Percentiles rank a stretch among this genome's conserved stretches.
Evolutionary conservation across 768 basidiomycete genomes (phyloP).

Genomic region (Rhodotorula paludigena): DNA sequence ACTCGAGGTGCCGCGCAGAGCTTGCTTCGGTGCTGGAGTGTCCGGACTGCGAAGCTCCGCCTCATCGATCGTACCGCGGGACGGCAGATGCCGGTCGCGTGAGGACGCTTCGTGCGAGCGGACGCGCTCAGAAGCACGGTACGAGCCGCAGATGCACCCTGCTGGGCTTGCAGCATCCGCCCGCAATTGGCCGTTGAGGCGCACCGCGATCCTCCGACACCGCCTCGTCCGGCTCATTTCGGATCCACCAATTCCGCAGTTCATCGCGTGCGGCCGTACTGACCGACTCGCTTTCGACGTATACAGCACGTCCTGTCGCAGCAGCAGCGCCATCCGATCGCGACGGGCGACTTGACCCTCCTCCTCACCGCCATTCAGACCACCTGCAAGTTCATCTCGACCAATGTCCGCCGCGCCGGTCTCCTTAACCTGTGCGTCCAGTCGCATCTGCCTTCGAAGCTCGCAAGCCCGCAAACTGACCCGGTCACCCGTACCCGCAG

Average conservation of each 20-base stretch:
- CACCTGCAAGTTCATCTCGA: constrained; percentile 73
- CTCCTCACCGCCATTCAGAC: constrained; percentile 86
- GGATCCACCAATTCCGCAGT: too few relatives aligned
- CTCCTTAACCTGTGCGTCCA: constrained; percentile 86
- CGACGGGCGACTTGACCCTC: constrained; percentile 89
- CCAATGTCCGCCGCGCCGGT: constrained; percentile 92
- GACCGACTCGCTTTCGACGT: background rate
- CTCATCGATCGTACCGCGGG: too few relatives aligned
- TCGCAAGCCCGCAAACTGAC: background rate
- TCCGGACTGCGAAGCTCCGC: too few relatives aligned
- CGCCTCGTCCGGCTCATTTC: too few relatives aligned
- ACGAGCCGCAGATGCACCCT: too few relatives aligned
- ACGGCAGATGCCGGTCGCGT: too few relatives aligned
- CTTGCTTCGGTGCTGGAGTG: too few relatives aligned
- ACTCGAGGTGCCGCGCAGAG: too few relatives aligned
- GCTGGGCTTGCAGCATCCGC: too few relatives aligned
- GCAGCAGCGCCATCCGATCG: constrained; percentile 54
- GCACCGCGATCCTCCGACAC: background rate
- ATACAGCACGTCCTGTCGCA: constrained; percentile 37
- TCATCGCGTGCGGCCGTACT: background rate
- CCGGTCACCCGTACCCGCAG: constrained; percentile 50
- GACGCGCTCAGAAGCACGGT: too few relatives aligned
- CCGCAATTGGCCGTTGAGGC: too few relatives aligned
- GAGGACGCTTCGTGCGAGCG: too few relatives aligned
- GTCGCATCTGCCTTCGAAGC: background rate